Conservation (phyloP, 2,329 filamentous ascomycete species). For the Epichloe glyceriae region DNA sequence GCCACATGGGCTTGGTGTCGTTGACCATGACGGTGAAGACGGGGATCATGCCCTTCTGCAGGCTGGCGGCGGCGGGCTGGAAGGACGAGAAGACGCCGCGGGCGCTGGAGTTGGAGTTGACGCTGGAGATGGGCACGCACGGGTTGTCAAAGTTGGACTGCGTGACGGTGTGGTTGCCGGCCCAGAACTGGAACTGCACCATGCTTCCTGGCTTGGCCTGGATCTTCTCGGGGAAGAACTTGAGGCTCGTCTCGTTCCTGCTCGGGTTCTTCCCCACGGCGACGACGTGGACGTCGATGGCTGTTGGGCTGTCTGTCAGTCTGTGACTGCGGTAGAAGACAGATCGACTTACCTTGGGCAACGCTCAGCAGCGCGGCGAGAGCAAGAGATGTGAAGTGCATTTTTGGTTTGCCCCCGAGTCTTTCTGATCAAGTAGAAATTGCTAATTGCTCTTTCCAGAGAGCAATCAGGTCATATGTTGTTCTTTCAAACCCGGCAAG, state of each 20-base stretch:
- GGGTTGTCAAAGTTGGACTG: conserved; percentile 64
- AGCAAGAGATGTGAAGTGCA: conserved; percentile 37
- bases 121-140: conserved; percentile 46
- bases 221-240: conserved; percentile 54
- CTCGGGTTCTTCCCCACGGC: conserved; percentile 42
- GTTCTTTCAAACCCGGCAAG: no score
- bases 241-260: conserved; percentile 37
- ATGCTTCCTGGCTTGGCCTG: conserved; percentile 48
- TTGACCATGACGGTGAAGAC: conserved; percentile 62
- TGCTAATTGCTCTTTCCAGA: conserved; percentile 4
- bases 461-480: neutral
- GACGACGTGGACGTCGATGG: conserved; percentile 45
- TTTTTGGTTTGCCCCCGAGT: conserved; percentile 13
- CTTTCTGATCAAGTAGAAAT: no score
- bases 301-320: no score
- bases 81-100: conserved; percentile 56
- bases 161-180: conserved; percentile 64
- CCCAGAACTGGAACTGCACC: conserved; percentile 55
- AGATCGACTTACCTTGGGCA: conserved; percentile 30
- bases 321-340: no score
- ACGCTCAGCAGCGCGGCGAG: conserved; percentile 34
- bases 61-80: conserved; percentile 45
- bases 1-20: conserved; percentile 59
- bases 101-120: conserved; percentile 37
- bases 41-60: conserved; percentile 38